Conservation (phyloP, 179 eudicot species). For the Amaranthus tricolor region DNA sequence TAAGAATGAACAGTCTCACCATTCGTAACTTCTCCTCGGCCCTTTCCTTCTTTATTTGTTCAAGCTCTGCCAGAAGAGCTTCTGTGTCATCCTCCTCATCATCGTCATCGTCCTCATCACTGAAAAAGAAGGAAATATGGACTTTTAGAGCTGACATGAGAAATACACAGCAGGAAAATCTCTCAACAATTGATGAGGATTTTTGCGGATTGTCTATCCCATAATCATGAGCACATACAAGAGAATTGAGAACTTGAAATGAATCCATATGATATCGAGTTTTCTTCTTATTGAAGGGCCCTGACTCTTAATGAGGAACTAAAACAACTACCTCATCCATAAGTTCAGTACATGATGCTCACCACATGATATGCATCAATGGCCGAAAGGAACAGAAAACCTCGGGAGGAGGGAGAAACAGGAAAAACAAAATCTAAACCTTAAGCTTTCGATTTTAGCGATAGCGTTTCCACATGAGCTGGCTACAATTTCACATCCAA, state of each 20-base stretch:
- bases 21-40: slow-evolving; percentile 83
- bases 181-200: neutral
- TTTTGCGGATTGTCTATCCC: neutral
- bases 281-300: neutral
- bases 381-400: neutral
- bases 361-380: neutral
- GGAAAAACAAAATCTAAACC: too few relatives aligned
- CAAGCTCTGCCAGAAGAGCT: slow-evolving; percentile 93
- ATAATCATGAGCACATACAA: neutral
- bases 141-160: neutral
- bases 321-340: neutral
- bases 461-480: too few relatives aligned
- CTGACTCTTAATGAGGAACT: neutral
- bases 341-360: neutral
- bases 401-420: neutral
- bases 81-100: slow-evolving; percentile 98
- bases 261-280: too few relatives aligned
- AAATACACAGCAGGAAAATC: neutral
- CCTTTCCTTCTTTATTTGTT: slow-evolving; percentile 83
- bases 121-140: neutral
- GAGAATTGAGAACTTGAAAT: neutral
- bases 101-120: slow-evolving; percentile 67
- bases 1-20: slow-evolving; percentile 34
- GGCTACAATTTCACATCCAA: too few relatives aligned
- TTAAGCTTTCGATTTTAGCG: too few relatives aligned